A percentile compares a stretch with the other conserved stretches of the same genome.
Evolutionary conservation across 129 eudicot species (phyloP).

Genomic region (Helianthus tuberosus): DNA sequence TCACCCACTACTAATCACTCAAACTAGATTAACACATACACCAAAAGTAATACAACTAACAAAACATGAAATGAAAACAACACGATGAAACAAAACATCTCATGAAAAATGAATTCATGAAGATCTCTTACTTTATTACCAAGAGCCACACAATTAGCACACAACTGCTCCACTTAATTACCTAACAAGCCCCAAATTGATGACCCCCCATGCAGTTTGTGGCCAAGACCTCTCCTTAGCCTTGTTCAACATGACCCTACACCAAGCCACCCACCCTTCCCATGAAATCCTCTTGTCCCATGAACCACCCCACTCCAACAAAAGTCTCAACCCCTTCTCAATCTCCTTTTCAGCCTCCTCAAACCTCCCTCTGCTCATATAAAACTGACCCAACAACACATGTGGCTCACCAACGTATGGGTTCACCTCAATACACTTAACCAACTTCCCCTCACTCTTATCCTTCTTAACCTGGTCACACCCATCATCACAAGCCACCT

Average conservation of each 20-base stretch:
- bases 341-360: conserved; percentile 76
- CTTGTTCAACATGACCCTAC: conserved; percentile 75
- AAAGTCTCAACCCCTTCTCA: conserved; percentile 57
- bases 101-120: too few relatives aligned
- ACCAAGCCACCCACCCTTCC: conserved; percentile 99
- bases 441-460: conserved; percentile 54
- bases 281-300: conserved; percentile 95
- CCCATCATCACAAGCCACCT: conserved; percentile 51
- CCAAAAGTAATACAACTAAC: too few relatives aligned
- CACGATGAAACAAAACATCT: too few relatives aligned
- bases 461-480: conserved; percentile 29
- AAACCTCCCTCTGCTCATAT: conserved; percentile 61
- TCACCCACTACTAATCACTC: too few relatives aligned
- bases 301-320: conserved; percentile 91
- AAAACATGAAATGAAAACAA: too few relatives aligned
- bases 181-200: conserved; percentile 74
- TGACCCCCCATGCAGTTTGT: conserved; percentile 74
- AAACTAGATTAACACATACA: too few relatives aligned
- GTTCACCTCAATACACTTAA: conserved; percentile 62
- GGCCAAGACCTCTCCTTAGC: conserved; percentile 89
- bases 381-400: conserved; percentile 73
- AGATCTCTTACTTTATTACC: too few relatives aligned
- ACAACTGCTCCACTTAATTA: background rate
- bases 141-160: too few relatives aligned
- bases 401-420: conserved; percentile 86